A percentile compares a stretch with the other conserved stretches of the same genome.
These are phyloP conservation scores for Blastobotrys elegans DNA, from an alignment of 1,139 yeast genomes.

Conservation along the genomic window DNA sequence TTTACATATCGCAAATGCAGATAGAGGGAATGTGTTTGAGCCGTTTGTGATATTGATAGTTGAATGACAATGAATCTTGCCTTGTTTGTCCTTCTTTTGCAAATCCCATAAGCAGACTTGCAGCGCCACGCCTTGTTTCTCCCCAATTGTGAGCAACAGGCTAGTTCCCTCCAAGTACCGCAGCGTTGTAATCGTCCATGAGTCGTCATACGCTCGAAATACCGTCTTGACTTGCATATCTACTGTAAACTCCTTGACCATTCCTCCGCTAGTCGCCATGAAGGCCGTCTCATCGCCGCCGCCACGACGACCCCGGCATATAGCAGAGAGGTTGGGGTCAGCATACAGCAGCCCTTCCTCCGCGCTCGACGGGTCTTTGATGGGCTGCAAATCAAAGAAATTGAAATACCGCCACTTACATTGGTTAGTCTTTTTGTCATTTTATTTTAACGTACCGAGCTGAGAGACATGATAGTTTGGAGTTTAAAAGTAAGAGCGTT, in stretches of 20 bases:
- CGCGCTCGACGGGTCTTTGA: slow-evolving; percentile 76
- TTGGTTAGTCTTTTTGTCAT: slow-evolving; percentile 1
- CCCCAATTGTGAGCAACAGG: slow-evolving; percentile 62
- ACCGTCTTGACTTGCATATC: slow-evolving; percentile 44
- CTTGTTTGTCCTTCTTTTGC: slow-evolving; percentile 29
- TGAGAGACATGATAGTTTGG: slow-evolving; percentile 19
- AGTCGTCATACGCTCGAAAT: slow-evolving; percentile 49
- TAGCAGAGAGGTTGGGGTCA: slow-evolving; percentile 64
- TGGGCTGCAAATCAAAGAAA: slow-evolving; percentile 78
- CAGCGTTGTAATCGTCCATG: slow-evolving; percentile 58
- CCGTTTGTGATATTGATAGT: slow-evolving; percentile 46
- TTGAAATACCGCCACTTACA: slow-evolving; percentile 78
- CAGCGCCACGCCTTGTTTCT: slow-evolving; percentile 64
- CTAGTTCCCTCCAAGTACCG: slow-evolving; percentile 44
- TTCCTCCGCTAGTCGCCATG: slow-evolving; percentile 52
- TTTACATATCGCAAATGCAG: slow-evolving; percentile 53
- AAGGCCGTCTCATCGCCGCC: slow-evolving; percentile 44
- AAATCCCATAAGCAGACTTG: slow-evolving; percentile 71
- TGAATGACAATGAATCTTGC: slow-evolving; percentile 39
- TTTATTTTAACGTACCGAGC: slow-evolving; percentile 18
- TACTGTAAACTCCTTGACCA: slow-evolving; percentile 54
- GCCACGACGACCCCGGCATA: slow-evolving; percentile 50
- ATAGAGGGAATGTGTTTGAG: slow-evolving; percentile 65
- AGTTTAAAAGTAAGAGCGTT: neutral
- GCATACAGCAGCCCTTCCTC: slow-evolving; percentile 59